phyloP scores from a whole-genome alignment of 208 protist genomes.

The Zelonia costaricensis region DNA sequence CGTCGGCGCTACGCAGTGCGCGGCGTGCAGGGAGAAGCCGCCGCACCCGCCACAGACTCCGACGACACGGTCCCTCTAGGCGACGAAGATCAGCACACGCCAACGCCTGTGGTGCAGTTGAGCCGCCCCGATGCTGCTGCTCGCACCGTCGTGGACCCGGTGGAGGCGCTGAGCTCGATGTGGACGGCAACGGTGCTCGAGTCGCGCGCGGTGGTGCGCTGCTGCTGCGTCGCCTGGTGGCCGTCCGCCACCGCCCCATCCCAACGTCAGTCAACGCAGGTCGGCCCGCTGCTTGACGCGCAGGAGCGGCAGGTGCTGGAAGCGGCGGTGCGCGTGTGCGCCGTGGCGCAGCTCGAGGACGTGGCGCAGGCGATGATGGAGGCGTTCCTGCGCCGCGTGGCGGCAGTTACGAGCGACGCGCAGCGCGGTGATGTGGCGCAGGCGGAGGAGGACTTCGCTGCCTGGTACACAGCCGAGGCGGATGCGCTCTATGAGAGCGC shows the following conservation, averaged over 20 bases:
- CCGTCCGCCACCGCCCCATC: not conserved
- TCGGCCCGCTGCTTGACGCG: not conserved
- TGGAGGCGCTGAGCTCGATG: not conserved
- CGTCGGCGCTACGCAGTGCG: not conserved
- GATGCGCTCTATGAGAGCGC: slow-evolving; percentile 11
- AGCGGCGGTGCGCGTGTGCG: slow-evolving; percentile 12
- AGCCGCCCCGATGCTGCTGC: too few relatives aligned
- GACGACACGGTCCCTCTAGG: too few relatives aligned
- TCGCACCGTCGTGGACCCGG: not conserved
- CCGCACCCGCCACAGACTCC: not conserved
- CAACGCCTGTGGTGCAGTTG: too few relatives aligned
- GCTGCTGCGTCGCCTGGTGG: slow-evolving; percentile 20
- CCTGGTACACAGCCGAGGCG: slow-evolving; percentile 22
- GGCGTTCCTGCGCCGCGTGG: slow-evolving; percentile 14
- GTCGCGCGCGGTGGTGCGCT: slow-evolving; percentile 19
- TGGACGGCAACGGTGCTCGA: slow-evolving; percentile 10
- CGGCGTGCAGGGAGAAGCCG: not conserved
- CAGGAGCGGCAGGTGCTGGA: slow-evolving; percentile 15
- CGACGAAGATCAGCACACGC: too few relatives aligned
- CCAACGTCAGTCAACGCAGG: too few relatives aligned
- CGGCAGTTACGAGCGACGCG: not conserved
- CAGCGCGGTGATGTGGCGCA: not conserved
- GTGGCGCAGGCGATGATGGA: slow-evolving; percentile 19
- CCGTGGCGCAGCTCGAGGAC: slow-evolving; percentile 12
- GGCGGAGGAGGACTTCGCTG: not conserved